Percentiles rank a stretch among this genome's conserved stretches.
Conservation (phyloP, 2,329 filamentous ascomycete species). For the Fusarium illudens region DNA sequence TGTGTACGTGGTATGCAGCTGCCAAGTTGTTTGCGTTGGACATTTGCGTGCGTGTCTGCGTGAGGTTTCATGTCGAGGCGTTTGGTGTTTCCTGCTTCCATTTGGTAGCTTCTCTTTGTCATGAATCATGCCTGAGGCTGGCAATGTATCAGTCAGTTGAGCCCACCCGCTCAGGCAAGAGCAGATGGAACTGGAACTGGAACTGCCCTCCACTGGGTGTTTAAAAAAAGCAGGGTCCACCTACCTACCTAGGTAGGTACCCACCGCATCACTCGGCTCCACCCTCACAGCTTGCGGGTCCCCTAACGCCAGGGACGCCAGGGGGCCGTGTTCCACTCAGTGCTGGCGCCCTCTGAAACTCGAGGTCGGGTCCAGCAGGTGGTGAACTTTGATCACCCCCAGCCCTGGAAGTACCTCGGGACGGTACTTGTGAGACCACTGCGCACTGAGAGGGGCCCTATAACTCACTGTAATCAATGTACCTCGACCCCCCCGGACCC, state of each 20-base stretch:
- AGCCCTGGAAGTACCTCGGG: neutral
- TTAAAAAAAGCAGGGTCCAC: constrained; percentile 6
- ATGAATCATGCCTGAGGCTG: constrained; percentile 8
- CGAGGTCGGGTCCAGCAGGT: neutral
- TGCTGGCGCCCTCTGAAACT: constrained; percentile 38
- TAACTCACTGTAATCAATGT: constrained; percentile 8
- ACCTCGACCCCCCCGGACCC: neutral
- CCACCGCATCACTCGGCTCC: neutral
- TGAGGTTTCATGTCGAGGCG: constrained; percentile 15
- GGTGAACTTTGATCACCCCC: constrained; percentile 21
- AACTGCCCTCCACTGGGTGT: neutral
- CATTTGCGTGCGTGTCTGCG: constrained; percentile 5
- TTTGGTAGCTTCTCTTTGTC: neutral
- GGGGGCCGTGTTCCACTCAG: constrained; percentile 23
- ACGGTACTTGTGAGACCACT: neutral
- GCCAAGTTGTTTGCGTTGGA: constrained; percentile 1
- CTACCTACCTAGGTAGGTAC: too few relatives aligned
- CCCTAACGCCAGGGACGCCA: constrained; percentile 30
- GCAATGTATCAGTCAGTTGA: neutral
- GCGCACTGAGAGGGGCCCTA: neutral
- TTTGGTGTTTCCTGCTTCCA: constrained; percentile 3
- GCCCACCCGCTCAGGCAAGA: neutral
- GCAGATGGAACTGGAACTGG: neutral
- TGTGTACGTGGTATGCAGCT: neutral
- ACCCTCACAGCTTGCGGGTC: constrained; percentile 14